Evolutionary conservation across 768 basidiomycete species (phyloP).

Genomic region (Hericium alpestre): DNA sequence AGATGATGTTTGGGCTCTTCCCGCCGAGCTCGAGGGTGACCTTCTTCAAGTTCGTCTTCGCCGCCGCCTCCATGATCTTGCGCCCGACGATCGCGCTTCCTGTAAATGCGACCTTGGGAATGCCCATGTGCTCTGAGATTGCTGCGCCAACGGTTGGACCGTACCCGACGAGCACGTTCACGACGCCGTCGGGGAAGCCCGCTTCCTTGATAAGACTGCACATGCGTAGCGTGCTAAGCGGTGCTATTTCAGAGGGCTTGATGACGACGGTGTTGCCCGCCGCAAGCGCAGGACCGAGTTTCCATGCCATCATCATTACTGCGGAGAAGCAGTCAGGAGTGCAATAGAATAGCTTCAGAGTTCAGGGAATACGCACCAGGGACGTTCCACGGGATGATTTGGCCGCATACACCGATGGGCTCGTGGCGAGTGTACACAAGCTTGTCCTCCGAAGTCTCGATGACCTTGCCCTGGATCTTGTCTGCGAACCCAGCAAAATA

Average conservation of each 20-base stretch:
- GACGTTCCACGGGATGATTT: slow-evolving; percentile 65
- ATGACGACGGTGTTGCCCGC: slow-evolving; percentile 51
- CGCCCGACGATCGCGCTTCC: slow-evolving; percentile 59
- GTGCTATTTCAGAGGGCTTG: slow-evolving; percentile 60
- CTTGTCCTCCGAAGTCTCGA: slow-evolving; percentile 46
- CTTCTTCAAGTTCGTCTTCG: slow-evolving; percentile 53
- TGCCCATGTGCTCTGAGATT: slow-evolving; percentile 41
- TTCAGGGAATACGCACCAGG: slow-evolving; percentile 24
- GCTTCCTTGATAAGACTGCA: slow-evolving; percentile 40
- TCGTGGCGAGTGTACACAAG: slow-evolving; percentile 53
- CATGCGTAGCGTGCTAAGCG: slow-evolving; percentile 41
- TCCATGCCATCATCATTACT: slow-evolving; percentile 50
- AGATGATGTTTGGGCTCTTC: slow-evolving; percentile 53
- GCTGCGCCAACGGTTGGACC: slow-evolving; percentile 46
- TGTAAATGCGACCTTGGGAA: slow-evolving; percentile 67
- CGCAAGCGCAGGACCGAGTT: slow-evolving; percentile 54
- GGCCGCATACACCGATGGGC: slow-evolving; percentile 44
- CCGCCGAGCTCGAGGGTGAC: slow-evolving; percentile 70
- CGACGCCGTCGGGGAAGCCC: slow-evolving; percentile 52
- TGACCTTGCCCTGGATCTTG: slow-evolving; percentile 67
- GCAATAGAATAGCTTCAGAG: neutral
- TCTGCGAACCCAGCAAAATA: slow-evolving; percentile 92
- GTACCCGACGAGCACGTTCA: slow-evolving; percentile 50
- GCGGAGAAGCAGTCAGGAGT: neutral
- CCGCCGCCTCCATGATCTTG: slow-evolving; percentile 50